Conservation (phyloP, 2,329 filamentous ascomycete genomes). For the Penicillium occitanis region DNA sequence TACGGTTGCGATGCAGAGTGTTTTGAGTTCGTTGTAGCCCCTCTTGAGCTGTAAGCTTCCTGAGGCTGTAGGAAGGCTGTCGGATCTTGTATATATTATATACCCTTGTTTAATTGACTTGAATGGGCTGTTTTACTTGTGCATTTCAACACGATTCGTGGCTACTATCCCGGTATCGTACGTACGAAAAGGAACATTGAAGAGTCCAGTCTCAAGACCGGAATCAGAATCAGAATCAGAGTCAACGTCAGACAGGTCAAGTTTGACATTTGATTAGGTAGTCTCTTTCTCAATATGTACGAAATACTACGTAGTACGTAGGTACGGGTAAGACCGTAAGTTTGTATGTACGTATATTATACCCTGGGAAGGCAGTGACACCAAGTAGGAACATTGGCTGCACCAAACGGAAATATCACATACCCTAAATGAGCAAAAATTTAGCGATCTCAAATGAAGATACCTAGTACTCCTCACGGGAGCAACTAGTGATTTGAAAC, state of each 20-base stretch:
- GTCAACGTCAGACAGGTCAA: not conserved
- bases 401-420: too few relatives aligned
- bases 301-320: not conserved
- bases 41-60: too few relatives aligned
- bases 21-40: slow-evolving; percentile 64
- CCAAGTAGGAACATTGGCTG: too few relatives aligned
- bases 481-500: too few relatives aligned
- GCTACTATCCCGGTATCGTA: not conserved
- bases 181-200: not conserved
- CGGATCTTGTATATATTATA: not conserved
- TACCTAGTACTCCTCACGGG: too few relatives aligned
- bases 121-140: not conserved
- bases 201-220: not conserved
- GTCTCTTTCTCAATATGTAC: not conserved
- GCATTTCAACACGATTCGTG: not conserved
- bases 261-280: not conserved
- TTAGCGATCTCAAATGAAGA: too few relatives aligned
- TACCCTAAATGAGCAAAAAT: too few relatives aligned
- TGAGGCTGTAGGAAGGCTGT: not conserved
- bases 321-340: not conserved
- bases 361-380: too few relatives aligned
- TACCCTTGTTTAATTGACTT: not conserved
- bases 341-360: too few relatives aligned
- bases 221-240: not conserved
- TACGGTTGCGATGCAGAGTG: slow-evolving; percentile 77